phyloP scores from a whole-genome alignment of 495 filamentous ascomycete species.

The Parathielavia hyrcaniae region DNA sequence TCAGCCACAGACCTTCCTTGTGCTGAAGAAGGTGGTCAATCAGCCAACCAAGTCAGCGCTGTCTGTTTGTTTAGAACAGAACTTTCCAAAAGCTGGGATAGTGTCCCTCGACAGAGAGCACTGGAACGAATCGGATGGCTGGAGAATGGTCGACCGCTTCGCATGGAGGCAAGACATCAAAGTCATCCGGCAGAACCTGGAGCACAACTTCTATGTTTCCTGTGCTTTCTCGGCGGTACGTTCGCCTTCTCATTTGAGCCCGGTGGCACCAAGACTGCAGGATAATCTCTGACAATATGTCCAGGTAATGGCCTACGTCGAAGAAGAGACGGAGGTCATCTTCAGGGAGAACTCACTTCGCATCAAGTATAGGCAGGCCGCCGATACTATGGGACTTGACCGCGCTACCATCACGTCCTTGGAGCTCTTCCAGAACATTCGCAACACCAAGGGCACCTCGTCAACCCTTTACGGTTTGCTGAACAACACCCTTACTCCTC shows the following conservation, averaged over 20 bases:
- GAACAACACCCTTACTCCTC: conserved; percentile 78
- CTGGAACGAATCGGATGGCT: conserved; percentile 78
- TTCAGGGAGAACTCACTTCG: conserved; percentile 75
- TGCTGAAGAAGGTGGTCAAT: conserved; percentile 48
- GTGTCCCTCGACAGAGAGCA: conserved; percentile 70
- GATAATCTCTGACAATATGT: not conserved
- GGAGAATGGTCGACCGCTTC: conserved; percentile 72
- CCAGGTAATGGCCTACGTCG: conserved; percentile 76
- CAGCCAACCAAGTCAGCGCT: conserved; percentile 68
- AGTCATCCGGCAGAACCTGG: conserved; percentile 68
- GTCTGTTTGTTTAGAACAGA: conserved; percentile 56
- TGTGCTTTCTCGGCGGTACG: conserved; percentile 85
- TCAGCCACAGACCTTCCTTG: conserved; percentile 17
- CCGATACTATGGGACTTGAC: conserved; percentile 93
- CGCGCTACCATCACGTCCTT: conserved; percentile 74
- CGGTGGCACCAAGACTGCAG: not conserved
- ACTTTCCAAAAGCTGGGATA: conserved; percentile 52
- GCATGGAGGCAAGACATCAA: conserved; percentile 72
- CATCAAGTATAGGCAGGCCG: conserved; percentile 80
- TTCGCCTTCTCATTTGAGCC: not conserved
- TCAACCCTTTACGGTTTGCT: conserved; percentile 72
- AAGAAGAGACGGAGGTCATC: conserved; percentile 51
- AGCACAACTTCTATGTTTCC: conserved; percentile 81
- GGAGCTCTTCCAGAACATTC: conserved; percentile 85
- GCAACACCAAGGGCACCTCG: conserved; percentile 64